These are phyloP conservation scores for Suillus ampliporus DNA, from an alignment of 768 basidiomycete species.

Conservation along the genomic window DNA sequence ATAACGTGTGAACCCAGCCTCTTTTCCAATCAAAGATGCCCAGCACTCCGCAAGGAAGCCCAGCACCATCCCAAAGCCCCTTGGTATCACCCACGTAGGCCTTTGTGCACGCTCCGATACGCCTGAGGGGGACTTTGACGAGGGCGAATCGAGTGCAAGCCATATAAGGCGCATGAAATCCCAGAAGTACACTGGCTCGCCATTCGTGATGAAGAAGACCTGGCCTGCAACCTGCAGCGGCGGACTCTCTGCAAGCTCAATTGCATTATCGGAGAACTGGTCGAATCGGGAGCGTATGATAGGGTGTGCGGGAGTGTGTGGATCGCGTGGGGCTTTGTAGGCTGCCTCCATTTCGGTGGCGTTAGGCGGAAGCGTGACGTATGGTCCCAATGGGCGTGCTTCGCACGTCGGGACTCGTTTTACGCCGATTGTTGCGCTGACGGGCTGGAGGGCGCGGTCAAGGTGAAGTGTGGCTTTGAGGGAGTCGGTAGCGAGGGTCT, in stretches of 20 bases:
- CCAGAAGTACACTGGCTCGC: conserved; percentile 97
- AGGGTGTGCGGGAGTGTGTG: conserved; percentile 48
- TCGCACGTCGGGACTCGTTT: conserved; percentile 77
- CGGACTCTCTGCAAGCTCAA: conserved; percentile 56
- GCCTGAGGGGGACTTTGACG: conserved; percentile 36
- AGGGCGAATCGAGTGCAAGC: conserved; percentile 63
- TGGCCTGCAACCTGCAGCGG: conserved; percentile 89
- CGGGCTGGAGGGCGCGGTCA: conserved; percentile 58
- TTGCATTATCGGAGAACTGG: conserved; percentile 64
- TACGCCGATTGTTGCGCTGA: conserved; percentile 68
- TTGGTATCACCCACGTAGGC: conserved; percentile 56
- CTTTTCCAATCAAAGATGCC: conserved; percentile 74
- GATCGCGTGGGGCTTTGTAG: conserved; percentile 53
- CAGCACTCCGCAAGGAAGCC: conserved; percentile 78
- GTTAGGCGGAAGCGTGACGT: conserved; percentile 62
- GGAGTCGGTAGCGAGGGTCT: conserved; percentile 14
- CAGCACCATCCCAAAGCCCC: conserved; percentile 67
- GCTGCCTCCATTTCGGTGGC: conserved; percentile 60
- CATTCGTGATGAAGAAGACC: conserved; percentile 96
- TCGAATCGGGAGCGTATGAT: conserved; percentile 84
- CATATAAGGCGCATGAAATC: conserved; percentile 87
- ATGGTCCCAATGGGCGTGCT: conserved; percentile 86
- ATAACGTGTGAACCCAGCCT: conserved; percentile 85
- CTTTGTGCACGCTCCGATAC: conserved; percentile 51
- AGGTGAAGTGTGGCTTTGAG: conserved; percentile 46